Conservation (phyloP, 2,329 filamentous ascomycete genomes). For the Diaporthe capsici region DNA sequence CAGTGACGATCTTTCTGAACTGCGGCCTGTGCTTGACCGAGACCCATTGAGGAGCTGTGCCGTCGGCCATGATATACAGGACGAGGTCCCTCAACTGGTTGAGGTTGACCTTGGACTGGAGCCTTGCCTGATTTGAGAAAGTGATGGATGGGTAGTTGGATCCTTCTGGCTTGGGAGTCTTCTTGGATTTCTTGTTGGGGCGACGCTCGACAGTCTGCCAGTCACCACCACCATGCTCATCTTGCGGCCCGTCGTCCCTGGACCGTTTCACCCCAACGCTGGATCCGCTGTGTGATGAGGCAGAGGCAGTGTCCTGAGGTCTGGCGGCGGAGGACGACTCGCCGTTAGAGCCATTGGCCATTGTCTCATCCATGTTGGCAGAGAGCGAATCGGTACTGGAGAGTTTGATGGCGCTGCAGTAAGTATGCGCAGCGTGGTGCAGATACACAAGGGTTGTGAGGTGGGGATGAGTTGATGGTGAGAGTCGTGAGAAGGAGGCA, state of each 20-base stretch:
- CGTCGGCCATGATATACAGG: conserved; percentile 77
- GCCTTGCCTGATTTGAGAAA: conserved; percentile 69
- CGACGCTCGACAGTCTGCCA: conserved; percentile 68
- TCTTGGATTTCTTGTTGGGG: conserved; percentile 72
- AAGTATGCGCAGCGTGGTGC: background rate
- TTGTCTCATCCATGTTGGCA: conserved; percentile 11
- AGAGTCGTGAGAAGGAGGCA: background rate
- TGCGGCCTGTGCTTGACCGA: conserved; percentile 73
- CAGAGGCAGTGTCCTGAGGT: background rate
- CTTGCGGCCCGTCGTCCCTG: conserved; percentile 38
- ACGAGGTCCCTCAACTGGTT: conserved; percentile 74
- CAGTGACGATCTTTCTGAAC: conserved; percentile 83
- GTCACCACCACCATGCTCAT: conserved; percentile 50
- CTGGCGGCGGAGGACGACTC: conserved; percentile 4
- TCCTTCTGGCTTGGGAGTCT: conserved; percentile 68
- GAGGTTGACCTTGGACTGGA: conserved; percentile 74
- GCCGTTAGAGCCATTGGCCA: background rate
- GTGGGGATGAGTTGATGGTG: background rate
- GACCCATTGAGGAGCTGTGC: conserved; percentile 75
- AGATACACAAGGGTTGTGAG: background rate
- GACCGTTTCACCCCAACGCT: conserved; percentile 37
- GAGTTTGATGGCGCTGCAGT: background rate
- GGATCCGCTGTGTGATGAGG: conserved; percentile 38
- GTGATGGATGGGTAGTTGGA: conserved; percentile 72
- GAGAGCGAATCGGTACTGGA: background rate